phyloP scores from a whole-genome alignment of 1,139 yeast species.

The Candida glucosophila region DNA sequence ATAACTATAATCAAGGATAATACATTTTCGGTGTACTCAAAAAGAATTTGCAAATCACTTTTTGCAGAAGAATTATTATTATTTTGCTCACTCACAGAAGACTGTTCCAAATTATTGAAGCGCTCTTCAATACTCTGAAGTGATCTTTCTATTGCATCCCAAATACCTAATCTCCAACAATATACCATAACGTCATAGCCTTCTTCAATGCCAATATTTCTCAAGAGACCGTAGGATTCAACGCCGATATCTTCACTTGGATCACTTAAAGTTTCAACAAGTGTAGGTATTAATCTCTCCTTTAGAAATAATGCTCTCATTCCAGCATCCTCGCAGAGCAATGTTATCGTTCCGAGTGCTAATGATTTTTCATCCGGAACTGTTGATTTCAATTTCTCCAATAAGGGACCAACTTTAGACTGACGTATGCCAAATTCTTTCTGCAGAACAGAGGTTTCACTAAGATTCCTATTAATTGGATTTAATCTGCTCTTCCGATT shows the following conservation, averaged over 20 bases:
- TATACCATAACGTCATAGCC: constrained; percentile 77
- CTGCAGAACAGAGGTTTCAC: too few species aligned
- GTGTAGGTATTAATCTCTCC: constrained; percentile 56
- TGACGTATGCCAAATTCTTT: too few species aligned
- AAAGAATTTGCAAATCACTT: constrained; percentile 33
- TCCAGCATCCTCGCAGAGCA: constrained; percentile 59
- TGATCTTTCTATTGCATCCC: constrained; percentile 49
- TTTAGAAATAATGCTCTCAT: constrained; percentile 58
- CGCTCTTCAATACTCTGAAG: constrained; percentile 43
- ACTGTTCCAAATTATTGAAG: constrained; percentile 30
- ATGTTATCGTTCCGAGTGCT: constrained; percentile 69
- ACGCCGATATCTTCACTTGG: constrained; percentile 66
- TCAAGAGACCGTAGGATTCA: constrained; percentile 70
- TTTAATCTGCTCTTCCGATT: constrained; percentile 45
- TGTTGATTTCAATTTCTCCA: constrained; percentile 54
- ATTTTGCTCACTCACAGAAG: constrained; percentile 4
- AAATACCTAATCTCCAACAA: constrained; percentile 71
- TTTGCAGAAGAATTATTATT: constrained; percentile 6
- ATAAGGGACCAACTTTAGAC: constrained; percentile 58
- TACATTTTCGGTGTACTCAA: constrained; percentile 67
- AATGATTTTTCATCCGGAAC: constrained; percentile 67
- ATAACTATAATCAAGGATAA: constrained; percentile 62
- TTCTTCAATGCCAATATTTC: constrained; percentile 76
- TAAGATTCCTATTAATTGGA: constrained; percentile 31
- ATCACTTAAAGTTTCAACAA: constrained; percentile 62